phyloP scores from a whole-genome alignment of 306 rosid genomes.

The Casuarina cunninghamiana region DNA sequence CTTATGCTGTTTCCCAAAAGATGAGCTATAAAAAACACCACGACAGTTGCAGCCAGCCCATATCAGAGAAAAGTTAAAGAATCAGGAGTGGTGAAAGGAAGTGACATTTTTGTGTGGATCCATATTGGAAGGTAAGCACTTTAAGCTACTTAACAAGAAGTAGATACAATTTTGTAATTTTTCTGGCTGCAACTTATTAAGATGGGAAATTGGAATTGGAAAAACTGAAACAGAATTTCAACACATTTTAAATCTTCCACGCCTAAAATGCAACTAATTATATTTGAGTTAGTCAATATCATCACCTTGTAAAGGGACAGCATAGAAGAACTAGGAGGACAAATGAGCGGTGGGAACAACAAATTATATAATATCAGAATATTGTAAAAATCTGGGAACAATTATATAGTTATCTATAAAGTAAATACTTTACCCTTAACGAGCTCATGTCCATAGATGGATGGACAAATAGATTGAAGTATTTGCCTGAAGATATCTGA shows the following conservation, averaged over 20 bases:
- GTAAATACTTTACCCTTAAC: conserved; percentile 67
- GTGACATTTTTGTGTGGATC: not conserved
- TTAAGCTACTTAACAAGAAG: not conserved
- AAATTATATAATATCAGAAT: conserved; percentile 9
- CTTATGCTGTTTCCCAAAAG: not conserved
- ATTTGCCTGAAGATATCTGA: conserved; percentile 83
- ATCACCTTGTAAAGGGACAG: conserved; percentile 10
- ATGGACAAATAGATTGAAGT: conserved; percentile 92
- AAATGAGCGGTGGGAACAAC: not conserved
- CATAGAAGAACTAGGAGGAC: not conserved
- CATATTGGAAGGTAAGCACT: not conserved
- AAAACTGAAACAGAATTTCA: not conserved
- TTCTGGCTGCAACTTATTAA: not conserved
- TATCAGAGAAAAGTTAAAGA: not conserved
- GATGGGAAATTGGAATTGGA: conserved; percentile 7
- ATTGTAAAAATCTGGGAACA: conserved; percentile 13
- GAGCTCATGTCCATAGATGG: conserved; percentile 96
- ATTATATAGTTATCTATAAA: conserved; percentile 11
- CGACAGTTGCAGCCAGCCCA: not conserved
- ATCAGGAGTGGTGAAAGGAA: not conserved
- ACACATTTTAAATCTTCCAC: conserved; percentile 17
- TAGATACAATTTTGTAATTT: not conserved
- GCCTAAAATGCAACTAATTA: conserved; percentile 14
- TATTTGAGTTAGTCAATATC: conserved; percentile 10
- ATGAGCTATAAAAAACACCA: not conserved